Base-by-base conservation (phyloP, 129 eudicot genomes). In the Rutidosis leptorrhynchoides region DNA sequence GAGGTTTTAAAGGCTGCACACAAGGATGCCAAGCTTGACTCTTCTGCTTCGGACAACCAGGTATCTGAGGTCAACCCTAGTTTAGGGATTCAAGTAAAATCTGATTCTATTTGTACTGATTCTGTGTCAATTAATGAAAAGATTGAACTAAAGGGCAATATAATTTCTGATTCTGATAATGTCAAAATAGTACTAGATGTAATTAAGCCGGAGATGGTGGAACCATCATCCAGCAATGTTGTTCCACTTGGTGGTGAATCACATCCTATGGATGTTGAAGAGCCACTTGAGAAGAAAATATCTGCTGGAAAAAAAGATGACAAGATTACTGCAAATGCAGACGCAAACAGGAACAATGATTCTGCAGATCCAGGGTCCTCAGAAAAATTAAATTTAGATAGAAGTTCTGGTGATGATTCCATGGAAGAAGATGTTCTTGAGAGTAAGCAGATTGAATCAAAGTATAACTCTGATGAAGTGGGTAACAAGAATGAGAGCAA, bases 51-150 rank as follows among this genome's bases (percentile, higher is more conserved):
- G n/a, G n/a, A n/a, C 75, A 59, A 64, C 77, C 97, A 87, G 97
- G 97, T 90, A 82, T 73, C 62, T 80, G 91, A 87, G 85, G 90
- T 84, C 95, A 82, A 74, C 87, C n/a, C n/a, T n/a, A n/a, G n/a
- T n/a, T n/a, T n/a, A n/a, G n/a, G n/a, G n/a, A n/a, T n/a, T n/a
- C 79, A 75, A 78, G 86, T 84, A 86, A 64, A 67, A 76, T 74
- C 87, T 90, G 86, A 90, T 82, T 82, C 87, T 82, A 76, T 84
- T 86, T 80, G 89, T 78, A 69, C 80, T 80, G 97, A 84, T 77
- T 70, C 84, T 90, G 73, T 84, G 67, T 69, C 89, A 35, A 69
- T 68, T 81, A 70, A 62, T 79, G 97, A 87, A 76, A 84, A 85
- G 67, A 84, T 65, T 82, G 90, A 87, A 65, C 74, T 80, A 82